Evolutionary conservation across 768 basidiomycete species (phyloP), one percentile per base, ranked within the genome.

Genomic region (Leccinum variicolor): DNA sequence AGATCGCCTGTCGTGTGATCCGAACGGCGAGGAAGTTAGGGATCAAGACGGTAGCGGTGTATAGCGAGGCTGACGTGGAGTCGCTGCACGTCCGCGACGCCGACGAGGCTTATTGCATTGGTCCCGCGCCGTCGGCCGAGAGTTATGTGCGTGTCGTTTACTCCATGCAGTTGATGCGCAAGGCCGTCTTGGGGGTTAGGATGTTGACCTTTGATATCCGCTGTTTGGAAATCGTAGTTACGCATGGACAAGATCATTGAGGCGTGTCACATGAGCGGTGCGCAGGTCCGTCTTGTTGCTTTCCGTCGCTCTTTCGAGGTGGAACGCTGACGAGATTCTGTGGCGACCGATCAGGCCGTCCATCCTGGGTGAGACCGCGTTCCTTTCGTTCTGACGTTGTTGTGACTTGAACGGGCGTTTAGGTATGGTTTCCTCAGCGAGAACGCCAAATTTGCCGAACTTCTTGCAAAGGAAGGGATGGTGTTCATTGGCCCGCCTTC

Each of bases 1-100:
- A 98, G 74, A 98, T 98, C 61, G 94, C 94, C 6, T 97, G 95
- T 71, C 87, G 94, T 19, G 92, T 98, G 46, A 96, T 96, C 55
- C 86, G 90, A 25, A 96, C 94, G 0, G 92, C 92, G 3, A 85
- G 79, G 71, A 90, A 89, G 67, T 77, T 97, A 4, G 94, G 95
- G 0, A 88, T 97, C 69, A 87, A 83, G 79, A 94, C 92, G 0
- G 94, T 97, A 15, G 94, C 94, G 0, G 90, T 98, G 7, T 97
- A 89, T 69, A 92, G 90, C 59, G 92, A 95, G 49, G 92, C 85
- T 7, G 95, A 98, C 62, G 82, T 77, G 52, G 79, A 87, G 66
- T 81, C 92, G 0, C 70, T 95, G 58, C 95, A 98, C 70, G 93
- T 95, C 23, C 75, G 84, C 60, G 76, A 94, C 77, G 92, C 92